phyloP scores from a whole-genome alignment of 306 rosid genomes.

The Castanea crenata region DNA sequence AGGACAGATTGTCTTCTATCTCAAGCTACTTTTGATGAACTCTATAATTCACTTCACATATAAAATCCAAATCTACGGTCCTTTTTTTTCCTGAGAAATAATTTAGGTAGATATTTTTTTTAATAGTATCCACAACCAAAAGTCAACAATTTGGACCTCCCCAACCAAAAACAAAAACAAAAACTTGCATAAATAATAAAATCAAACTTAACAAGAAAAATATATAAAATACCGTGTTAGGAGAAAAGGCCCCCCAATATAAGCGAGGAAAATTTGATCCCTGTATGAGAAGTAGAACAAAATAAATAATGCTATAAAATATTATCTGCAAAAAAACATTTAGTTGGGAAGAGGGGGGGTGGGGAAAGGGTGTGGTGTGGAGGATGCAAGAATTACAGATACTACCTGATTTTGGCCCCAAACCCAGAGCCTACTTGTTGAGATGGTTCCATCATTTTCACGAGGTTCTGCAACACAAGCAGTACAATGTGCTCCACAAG shows the following conservation, averaged over 20 bases:
- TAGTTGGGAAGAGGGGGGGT: too few relatives aligned
- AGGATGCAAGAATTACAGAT: not conserved
- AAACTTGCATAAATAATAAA: not conserved
- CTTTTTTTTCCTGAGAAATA: too few relatives aligned
- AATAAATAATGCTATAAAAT: not conserved
- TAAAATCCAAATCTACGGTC: not conserved
- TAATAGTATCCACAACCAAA: not conserved
- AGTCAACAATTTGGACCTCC: not conserved
- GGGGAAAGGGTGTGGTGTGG: too few relatives aligned
- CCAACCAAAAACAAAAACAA: not conserved
- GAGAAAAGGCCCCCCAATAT: conserved; percentile 82
- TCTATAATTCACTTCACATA: not conserved
- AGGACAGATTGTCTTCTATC: not conserved
- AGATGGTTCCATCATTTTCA: conserved; percentile 65
- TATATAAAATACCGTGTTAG: conserved; percentile 56
- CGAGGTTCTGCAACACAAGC: conserved; percentile 88
- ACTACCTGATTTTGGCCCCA: conserved; percentile 97
- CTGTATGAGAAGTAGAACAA: conserved; percentile 36
- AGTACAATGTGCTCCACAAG: conserved; percentile 94
- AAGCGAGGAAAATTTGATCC: conserved; percentile 88
- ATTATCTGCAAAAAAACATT: not conserved
- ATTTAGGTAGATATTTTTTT: not conserved
- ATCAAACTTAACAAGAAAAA: not conserved
- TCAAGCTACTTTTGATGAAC: not conserved
- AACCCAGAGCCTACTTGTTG: conserved; percentile 80